phyloP scores from a whole-genome alignment of 1,139 yeast species.

The Candida glucosophila region DNA sequence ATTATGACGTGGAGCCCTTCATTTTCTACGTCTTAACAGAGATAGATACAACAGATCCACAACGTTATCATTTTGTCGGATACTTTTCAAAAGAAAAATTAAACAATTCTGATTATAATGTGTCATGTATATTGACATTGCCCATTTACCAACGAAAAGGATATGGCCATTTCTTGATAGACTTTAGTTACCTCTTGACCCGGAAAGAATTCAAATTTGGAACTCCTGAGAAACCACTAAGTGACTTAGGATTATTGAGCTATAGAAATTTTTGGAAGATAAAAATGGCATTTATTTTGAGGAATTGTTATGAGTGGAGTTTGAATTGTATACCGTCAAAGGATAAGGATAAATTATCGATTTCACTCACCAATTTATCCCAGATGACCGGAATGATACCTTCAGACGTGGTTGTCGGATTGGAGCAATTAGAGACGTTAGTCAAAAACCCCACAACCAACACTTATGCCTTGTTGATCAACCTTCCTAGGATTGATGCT shows the following conservation, averaged over 20 bases:
- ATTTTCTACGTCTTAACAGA: conserved; percentile 80
- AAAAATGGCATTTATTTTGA: conserved; percentile 41
- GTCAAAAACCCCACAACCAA: conserved; percentile 34
- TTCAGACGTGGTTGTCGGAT: conserved; percentile 79
- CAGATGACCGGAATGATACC: conserved; percentile 77
- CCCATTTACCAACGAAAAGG: conserved; percentile 88
- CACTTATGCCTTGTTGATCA: conserved; percentile 47
- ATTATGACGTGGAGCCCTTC: conserved; percentile 93
- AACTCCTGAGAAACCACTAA: conserved; percentile 90
- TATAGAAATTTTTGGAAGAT: conserved; percentile 84
- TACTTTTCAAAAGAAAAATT: conserved; percentile 87
- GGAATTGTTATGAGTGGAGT: conserved; percentile 20
- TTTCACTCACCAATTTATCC: conserved; percentile 55
- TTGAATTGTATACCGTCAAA: conserved; percentile 6
- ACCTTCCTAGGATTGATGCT: conserved; percentile 33
- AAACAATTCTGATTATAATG: conserved; percentile 67
- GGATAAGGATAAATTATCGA: conserved; percentile 5
- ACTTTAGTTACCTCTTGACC: conserved; percentile 76
- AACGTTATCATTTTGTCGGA: conserved; percentile 76
- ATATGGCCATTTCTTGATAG: conserved; percentile 81
- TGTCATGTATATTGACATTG: conserved; percentile 82
- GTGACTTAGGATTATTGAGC: conserved; percentile 77
- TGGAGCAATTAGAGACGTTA: conserved; percentile 68
- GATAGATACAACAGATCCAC: conserved; percentile 37
- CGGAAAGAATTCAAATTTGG: conserved; percentile 73